Conservation (phyloP, 768 basidiomycete genomes). For the Exidia glandulosa region DNA sequence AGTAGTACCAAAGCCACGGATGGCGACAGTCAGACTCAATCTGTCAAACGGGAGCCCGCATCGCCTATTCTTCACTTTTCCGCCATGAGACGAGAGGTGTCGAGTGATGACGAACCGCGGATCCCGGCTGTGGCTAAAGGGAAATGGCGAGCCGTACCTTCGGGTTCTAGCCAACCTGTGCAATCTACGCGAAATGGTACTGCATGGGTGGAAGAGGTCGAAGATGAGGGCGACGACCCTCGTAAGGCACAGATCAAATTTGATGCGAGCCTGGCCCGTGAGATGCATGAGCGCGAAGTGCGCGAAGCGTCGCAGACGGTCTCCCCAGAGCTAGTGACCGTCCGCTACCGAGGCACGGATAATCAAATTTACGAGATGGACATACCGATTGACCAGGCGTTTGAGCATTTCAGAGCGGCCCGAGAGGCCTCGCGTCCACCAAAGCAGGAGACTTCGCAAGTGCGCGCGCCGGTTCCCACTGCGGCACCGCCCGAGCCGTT, state of each 20-base stretch:
- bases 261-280: not conserved
- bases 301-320: not conserved
- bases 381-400: not conserved
- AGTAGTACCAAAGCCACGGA: too few relatives aligned
- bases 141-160: not conserved
- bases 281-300: not conserved
- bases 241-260: not conserved
- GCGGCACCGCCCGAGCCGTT: not conserved
- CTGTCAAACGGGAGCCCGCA: not conserved
- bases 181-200: not conserved
- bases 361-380: not conserved
- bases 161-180: not conserved
- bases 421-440: not conserved
- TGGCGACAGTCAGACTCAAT: too few relatives aligned
- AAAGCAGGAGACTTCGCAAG: not conserved
- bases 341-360: not conserved
- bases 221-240: not conserved
- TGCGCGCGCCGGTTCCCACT: not conserved
- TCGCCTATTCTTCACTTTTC: not conserved
- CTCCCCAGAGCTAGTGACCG: not conserved
- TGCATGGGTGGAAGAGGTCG: not conserved
- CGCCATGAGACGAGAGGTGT: too few relatives aligned
- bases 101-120: too few relatives aligned
- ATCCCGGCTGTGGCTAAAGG: too few relatives aligned
- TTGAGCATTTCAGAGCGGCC: not conserved